These are phyloP conservation scores for Draba incana DNA, from an alignment of 345 rosid species.

Conservation along the genomic window DNA sequence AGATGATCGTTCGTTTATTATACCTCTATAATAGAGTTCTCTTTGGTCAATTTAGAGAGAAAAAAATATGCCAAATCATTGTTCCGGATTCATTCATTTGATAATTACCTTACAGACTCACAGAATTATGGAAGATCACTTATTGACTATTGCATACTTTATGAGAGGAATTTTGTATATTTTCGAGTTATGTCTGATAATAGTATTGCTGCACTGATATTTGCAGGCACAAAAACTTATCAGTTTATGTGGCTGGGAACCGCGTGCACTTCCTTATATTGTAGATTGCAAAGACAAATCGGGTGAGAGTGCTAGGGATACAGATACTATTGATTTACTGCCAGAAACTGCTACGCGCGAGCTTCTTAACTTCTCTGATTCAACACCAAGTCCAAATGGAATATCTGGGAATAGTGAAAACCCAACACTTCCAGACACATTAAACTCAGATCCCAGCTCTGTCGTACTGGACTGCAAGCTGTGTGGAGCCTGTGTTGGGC, in stretches of 20 bases:
- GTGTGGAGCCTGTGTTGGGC: slow-evolving; percentile 95
- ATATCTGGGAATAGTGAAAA: slow-evolving; percentile 44
- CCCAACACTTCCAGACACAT: slow-evolving; percentile 36
- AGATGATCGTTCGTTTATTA: slow-evolving; percentile 10
- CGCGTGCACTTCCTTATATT: slow-evolving; percentile 72
- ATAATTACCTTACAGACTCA: not conserved
- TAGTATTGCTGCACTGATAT: slow-evolving; percentile 26
- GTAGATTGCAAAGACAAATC: slow-evolving; percentile 63
- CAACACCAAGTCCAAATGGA: slow-evolving; percentile 38
- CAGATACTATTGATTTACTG: slow-evolving; percentile 44
- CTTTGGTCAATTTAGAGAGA: not conserved
- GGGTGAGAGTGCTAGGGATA: slow-evolving; percentile 43
- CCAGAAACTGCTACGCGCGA: slow-evolving; percentile 44
- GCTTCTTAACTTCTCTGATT: slow-evolving; percentile 42
- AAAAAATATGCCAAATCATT: not conserved
- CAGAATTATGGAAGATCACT: not conserved
- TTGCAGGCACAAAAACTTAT: slow-evolving; percentile 78
- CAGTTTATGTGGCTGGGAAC: slow-evolving; percentile 97
- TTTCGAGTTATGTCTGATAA: slow-evolving; percentile 1
- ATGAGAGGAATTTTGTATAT: slow-evolving; percentile 7
- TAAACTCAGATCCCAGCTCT: slow-evolving; percentile 67
- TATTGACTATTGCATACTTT: slow-evolving; percentile 2
- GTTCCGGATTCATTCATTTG: not conserved
- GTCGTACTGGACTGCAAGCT: slow-evolving; percentile 88
- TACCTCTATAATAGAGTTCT: slow-evolving; percentile 6